Conservation (phyloP, 495 filamentous ascomycete species). For the Talaromyces adpressus region DNA sequence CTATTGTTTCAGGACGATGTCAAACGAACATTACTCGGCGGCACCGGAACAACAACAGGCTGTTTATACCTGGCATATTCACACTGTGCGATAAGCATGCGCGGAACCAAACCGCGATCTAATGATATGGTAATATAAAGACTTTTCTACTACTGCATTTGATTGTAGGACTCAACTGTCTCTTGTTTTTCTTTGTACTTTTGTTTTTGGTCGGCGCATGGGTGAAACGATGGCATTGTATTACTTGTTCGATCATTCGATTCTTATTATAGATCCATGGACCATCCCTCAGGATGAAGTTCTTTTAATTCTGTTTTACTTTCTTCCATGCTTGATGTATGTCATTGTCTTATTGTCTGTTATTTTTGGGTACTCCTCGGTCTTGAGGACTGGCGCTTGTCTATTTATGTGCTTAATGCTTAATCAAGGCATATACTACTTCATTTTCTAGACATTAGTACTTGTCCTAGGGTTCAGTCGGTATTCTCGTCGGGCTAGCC, state of each 20-base stretch:
- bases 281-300: neutral
- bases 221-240: neutral
- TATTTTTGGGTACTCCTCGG: neutral
- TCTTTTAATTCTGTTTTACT: neutral
- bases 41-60: neutral
- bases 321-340: neutral
- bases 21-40: neutral
- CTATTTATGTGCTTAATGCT: neutral
- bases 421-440: neutral
- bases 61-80: neutral
- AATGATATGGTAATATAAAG: constrained; percentile 8
- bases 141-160: constrained; percentile 1
- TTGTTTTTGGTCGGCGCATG: constrained; percentile 13
- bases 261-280: constrained; percentile 14
- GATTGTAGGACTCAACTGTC: constrained; percentile 10
- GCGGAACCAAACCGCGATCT: neutral
- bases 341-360: neutral
- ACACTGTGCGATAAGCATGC: neutral
- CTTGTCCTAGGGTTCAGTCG: no score
- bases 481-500: neutral
- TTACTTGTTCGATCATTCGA: neutral
- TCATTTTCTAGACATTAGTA: neutral
- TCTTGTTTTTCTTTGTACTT: constrained; percentile 14
- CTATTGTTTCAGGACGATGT: neutral
- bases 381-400: neutral